Evolutionary conservation across 1,284 basidiomycete species (phyloP).

Genomic region (Tetrapyrgos nigripes): DNA sequence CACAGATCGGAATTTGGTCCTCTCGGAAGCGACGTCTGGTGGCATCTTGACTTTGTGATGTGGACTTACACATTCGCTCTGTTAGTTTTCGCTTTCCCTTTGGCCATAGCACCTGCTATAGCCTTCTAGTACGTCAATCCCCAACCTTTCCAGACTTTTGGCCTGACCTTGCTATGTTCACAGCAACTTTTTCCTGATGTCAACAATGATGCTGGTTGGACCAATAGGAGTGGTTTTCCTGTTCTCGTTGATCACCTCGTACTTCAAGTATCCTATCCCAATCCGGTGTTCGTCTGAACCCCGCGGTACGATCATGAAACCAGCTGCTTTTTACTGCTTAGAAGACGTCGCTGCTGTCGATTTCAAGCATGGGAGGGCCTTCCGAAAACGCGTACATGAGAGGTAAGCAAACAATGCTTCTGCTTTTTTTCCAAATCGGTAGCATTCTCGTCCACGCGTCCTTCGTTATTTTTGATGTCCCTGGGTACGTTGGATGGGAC

Average conservation of each 20-base stretch:
- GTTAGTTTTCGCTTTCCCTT: slow-evolving; percentile 32
- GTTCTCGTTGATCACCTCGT: slow-evolving; percentile 28
- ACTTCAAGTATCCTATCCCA: slow-evolving; percentile 20
- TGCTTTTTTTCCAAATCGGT: neutral
- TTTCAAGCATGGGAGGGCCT: slow-evolving; percentile 31
- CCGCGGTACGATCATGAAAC: slow-evolving; percentile 31
- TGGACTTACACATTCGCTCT: slow-evolving; percentile 36
- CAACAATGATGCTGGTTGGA: slow-evolving; percentile 35
- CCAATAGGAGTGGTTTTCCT: slow-evolving; percentile 33
- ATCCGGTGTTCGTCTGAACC: slow-evolving; percentile 35
- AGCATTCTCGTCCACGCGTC: neutral
- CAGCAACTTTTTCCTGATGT: slow-evolving; percentile 34
- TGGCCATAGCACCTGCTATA: slow-evolving; percentile 32
- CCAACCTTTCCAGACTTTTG: neutral
- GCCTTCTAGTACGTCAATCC: slow-evolving; percentile 24
- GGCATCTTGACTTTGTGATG: slow-evolving; percentile 39
- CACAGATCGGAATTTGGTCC: slow-evolving; percentile 30
- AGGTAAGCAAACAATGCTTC: slow-evolving; percentile 21
- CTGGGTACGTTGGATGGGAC: neutral
- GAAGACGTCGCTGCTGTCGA: slow-evolving; percentile 37
- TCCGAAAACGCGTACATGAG: slow-evolving; percentile 26
- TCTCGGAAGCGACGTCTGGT: slow-evolving; percentile 32
- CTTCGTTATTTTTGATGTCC: neutral
- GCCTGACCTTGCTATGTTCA: neutral
- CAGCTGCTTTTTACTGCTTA: slow-evolving; percentile 34